Evolutionary conservation across 371 early-diverging fungal genomes (phyloP), one percentile per base, ranked within the genome.

Genomic region (Parasitella parasitica): DNA sequence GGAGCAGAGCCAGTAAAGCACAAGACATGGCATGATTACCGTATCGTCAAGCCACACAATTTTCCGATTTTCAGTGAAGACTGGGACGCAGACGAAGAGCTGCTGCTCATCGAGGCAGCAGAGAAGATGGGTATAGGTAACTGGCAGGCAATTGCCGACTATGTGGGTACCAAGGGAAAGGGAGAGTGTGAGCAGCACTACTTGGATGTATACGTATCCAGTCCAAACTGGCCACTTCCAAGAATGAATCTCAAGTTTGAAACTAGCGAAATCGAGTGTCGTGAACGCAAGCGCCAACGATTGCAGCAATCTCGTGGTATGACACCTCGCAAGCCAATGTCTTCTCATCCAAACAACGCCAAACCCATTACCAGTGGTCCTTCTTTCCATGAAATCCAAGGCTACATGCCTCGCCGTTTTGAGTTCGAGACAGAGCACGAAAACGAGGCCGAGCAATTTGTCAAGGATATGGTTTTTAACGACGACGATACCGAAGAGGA

Each of bases 81-180:
- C 51, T 99, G 99, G 99, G 92, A 91, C 43, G 96, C 98, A 6
- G 94, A 99, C 59, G 99, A 99, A 70, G 99, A 99, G 78, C 78
- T 97, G 30, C 63, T 97, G 52, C 81, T 99, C 65, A 89, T 98
- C 34, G 97, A 98, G 66, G 96, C 93, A 4, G 82, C 96, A 28
- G 91, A 93, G 69, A 87, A 88, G 71, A 93, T 87, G 76, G 99
- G 99, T 18, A 85, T 99, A 58, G 99, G 99, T 41, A 99, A 98
- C 80, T 99, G 98, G 97, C 91, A 90, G 66, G 96, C 94, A 39
- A 91, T 97, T 41, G 89, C 97, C 0, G 94, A 91, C 55, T 91
- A 96, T 70, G 87, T 99, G 12, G 96, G 98, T 2, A 91, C 94
- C 16, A 96, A 97, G 72, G 87, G 89, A 27, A 85, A 87, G 51